Evolutionary conservation across 2,329 filamentous ascomycete species (phyloP).

Genomic region (Pseudohalonectria lignicola): DNA sequence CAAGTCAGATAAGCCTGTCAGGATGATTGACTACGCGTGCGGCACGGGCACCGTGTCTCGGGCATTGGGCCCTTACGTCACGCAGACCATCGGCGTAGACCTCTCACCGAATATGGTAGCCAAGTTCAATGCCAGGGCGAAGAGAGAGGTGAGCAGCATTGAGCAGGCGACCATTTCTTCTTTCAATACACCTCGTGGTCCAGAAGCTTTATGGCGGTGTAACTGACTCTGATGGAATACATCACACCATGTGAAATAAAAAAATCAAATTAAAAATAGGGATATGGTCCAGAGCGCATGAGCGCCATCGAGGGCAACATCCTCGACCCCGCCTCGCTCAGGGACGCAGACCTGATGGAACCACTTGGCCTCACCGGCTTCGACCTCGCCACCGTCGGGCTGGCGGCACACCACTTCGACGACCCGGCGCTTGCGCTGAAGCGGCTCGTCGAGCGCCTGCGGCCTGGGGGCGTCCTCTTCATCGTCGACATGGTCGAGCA

Average conservation of each 20-base stretch:
- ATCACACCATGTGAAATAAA: slow-evolving; percentile 1
- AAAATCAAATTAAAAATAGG: slow-evolving; percentile 19
- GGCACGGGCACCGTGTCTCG: slow-evolving; percentile 57
- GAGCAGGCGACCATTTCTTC: too few species aligned
- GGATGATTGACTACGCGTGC: slow-evolving; percentile 66
- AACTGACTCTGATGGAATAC: too few species aligned
- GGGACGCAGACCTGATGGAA: slow-evolving; percentile 42
- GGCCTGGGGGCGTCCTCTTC: slow-evolving; percentile 53
- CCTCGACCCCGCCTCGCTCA: slow-evolving; percentile 24
- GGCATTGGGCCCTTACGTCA: slow-evolving; percentile 51
- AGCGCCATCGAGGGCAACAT: slow-evolving; percentile 48
- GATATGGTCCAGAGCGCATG: slow-evolving; percentile 40
- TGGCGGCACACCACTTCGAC: slow-evolving; percentile 42
- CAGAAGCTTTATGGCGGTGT: too few species aligned
- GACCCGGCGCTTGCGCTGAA: slow-evolving; percentile 49
- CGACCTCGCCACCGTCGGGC: slow-evolving; percentile 50
- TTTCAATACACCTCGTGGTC: too few species aligned
- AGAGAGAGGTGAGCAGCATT: slow-evolving; percentile 39
- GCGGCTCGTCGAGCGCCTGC: slow-evolving; percentile 49
- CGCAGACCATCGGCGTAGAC: slow-evolving; percentile 57
- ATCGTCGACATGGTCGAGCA: slow-evolving; percentile 59
- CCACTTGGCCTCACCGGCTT: slow-evolving; percentile 58
- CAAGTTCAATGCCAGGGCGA: slow-evolving; percentile 51
- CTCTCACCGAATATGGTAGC: slow-evolving; percentile 60
- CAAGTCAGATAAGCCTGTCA: slow-evolving; percentile 24